Evolutionary conservation across 2,329 filamentous ascomycete genomes (phyloP).

Genomic region (Phoma sp.): DNA sequence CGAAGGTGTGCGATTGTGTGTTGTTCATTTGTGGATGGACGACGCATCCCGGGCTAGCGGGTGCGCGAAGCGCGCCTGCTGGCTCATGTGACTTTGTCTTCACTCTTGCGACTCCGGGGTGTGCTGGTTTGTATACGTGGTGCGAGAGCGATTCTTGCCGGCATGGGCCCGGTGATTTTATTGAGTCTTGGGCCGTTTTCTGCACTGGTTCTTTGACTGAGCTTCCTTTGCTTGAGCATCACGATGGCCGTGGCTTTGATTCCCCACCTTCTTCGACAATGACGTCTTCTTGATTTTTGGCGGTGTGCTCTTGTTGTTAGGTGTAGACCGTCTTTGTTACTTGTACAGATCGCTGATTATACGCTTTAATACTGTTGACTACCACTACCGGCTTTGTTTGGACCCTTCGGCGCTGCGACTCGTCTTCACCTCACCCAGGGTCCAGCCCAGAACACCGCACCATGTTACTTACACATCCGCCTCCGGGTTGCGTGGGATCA

Average conservation of each 20-base stretch:
- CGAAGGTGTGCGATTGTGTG: neutral
- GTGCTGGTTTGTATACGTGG: neutral
- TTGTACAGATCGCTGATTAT: too few relatives aligned
- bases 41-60: neutral
- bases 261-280: too few relatives aligned
- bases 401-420: too few relatives aligned
- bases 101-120: neutral
- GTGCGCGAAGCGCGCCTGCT: conserved; percentile 9
- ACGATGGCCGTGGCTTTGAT: too few relatives aligned
- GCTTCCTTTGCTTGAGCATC: too few relatives aligned
- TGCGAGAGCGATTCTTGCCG: too few relatives aligned
- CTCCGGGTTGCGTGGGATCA: neutral
- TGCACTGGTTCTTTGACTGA: too few relatives aligned
- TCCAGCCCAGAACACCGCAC: neutral
- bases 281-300: neutral
- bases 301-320: neutral
- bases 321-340: too few relatives aligned
- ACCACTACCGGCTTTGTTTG: too few relatives aligned
- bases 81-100: conserved; percentile 10
- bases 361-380: too few relatives aligned
- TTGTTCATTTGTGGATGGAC: conserved; percentile 1
- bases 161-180: too few relatives aligned
- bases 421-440: neutral
- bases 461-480: conserved; percentile 11
- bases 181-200: too few relatives aligned